Evolutionary conservation across 2,329 filamentous ascomycete genomes (phyloP).

Genomic region (Pochonia chlamydosporia): DNA sequence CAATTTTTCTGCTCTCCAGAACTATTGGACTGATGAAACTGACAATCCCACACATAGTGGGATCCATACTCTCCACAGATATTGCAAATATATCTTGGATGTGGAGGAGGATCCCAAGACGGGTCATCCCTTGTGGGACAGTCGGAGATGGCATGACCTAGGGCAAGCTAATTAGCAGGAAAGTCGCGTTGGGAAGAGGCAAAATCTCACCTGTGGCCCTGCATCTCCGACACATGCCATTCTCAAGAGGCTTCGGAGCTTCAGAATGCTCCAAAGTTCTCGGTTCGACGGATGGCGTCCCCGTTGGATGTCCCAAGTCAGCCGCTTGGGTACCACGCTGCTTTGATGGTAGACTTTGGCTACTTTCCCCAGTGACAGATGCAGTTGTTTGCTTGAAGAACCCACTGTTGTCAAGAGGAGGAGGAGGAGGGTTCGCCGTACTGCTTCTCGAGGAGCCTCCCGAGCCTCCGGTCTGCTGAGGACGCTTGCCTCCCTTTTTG

Average conservation of each 20-base stretch:
- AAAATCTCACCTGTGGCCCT: slow-evolving; percentile 1
- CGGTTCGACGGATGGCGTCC: too few relatives aligned
- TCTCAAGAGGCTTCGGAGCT: background rate
- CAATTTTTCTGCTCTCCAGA: background rate
- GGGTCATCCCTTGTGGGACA: background rate
- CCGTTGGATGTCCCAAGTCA: too few relatives aligned
- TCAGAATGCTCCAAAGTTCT: too few relatives aligned
- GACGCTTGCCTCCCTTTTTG: too few relatives aligned
- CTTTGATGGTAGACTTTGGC: too few relatives aligned
- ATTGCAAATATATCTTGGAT: slow-evolving; percentile 3
- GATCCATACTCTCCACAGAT: slow-evolving; percentile 1
- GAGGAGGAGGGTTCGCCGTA: too few relatives aligned
- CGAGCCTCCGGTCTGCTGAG: too few relatives aligned
- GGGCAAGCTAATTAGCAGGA: background rate
- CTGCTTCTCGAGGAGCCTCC: too few relatives aligned
- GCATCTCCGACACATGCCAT: background rate
- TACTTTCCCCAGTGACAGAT: too few relatives aligned
- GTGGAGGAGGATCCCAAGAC: background rate
- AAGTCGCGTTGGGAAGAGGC: background rate
- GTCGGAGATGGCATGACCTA: background rate
- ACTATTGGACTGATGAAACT: background rate
- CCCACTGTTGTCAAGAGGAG: too few relatives aligned
- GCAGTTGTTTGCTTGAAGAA: too few relatives aligned
- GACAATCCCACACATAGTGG: slow-evolving; percentile 8
- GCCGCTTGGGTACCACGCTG: too few relatives aligned